phyloP scores from a whole-genome alignment of 352 stramenopile genomes.

The Globisporangium camurandrum region DNA sequence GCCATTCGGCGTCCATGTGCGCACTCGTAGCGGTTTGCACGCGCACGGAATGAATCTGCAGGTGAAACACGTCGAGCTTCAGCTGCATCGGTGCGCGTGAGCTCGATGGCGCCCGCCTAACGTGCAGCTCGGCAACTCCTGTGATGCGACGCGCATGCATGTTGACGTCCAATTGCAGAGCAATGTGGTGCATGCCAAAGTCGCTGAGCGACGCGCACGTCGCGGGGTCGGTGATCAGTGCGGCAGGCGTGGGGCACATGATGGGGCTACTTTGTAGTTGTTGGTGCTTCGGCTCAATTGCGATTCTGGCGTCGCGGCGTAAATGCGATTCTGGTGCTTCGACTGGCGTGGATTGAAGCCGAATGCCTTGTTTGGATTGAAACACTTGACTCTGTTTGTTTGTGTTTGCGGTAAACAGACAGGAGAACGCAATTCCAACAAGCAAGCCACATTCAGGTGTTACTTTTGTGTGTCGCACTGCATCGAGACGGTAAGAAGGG shows the following conservation, averaged over 20 bases:
- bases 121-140: conserved; percentile 26
- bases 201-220: conserved; percentile 48
- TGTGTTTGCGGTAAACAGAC: too few species aligned
- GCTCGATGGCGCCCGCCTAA: conserved; percentile 17
- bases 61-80: conserved; percentile 54
- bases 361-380: too few species aligned
- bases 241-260: conserved; percentile 2
- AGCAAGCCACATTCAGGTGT: too few species aligned
- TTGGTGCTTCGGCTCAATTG: background rate
- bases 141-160: conserved; percentile 23
- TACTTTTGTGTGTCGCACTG: too few species aligned
- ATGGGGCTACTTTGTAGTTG: background rate
- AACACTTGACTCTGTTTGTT: too few species aligned
- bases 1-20: conserved; percentile 20
- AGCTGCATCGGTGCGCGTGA: conserved; percentile 11
- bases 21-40: background rate
- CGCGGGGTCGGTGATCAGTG: conserved; percentile 32
- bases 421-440: too few species aligned
- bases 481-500: too few species aligned
- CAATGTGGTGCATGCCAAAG: conserved; percentile 42
- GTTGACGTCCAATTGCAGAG: conserved; percentile 42
- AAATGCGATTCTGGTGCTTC: too few species aligned
- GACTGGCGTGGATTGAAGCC: too few species aligned
- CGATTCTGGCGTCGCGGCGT: background rate
- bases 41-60: conserved; percentile 37